These are phyloP conservation scores for Trapa bicornis DNA, from an alignment of 345 rosid species.

Conservation along the genomic window DNA sequence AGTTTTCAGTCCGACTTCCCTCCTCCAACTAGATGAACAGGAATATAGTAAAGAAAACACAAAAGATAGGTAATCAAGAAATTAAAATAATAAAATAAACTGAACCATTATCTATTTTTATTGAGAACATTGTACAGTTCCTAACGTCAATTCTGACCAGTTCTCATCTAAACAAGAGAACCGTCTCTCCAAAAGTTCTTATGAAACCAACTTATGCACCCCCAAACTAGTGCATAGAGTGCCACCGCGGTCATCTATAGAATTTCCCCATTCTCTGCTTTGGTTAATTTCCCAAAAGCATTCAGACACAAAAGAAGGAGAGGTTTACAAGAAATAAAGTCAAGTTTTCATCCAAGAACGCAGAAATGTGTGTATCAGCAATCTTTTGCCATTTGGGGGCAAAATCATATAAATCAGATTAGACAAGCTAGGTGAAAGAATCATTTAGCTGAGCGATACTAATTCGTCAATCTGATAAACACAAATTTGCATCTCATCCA, in stretches of 20 bases:
- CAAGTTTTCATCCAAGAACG: not conserved
- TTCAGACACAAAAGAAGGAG: not conserved
- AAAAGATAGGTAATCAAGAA: not conserved
- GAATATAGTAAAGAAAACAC: not conserved
- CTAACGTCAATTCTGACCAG: not conserved
- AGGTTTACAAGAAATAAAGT: not conserved
- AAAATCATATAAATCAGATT: not conserved
- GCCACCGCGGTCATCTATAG: not conserved
- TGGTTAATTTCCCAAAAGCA: not conserved
- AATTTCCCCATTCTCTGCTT: not conserved
- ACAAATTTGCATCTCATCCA: not conserved
- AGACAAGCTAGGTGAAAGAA: not conserved
- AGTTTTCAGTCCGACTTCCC: constrained; percentile 56
- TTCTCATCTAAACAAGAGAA: no score
- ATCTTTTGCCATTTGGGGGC: not conserved
- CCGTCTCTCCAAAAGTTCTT: no score
- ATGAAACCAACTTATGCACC: no score
- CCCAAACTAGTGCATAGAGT: not conserved
- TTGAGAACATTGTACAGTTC: not conserved
- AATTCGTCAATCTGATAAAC: not conserved
- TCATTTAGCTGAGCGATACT: not conserved
- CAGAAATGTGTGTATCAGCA: not conserved
- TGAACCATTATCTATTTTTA: not conserved
- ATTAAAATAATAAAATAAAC: not conserved
- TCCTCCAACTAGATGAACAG: constrained; percentile 57